A percentile compares a stretch with the other conserved stretches of the same genome.
These are phyloP conservation scores for Tardiomyces blankii DNA, from an alignment of 1,139 yeast species.

Conservation along the genomic window DNA sequence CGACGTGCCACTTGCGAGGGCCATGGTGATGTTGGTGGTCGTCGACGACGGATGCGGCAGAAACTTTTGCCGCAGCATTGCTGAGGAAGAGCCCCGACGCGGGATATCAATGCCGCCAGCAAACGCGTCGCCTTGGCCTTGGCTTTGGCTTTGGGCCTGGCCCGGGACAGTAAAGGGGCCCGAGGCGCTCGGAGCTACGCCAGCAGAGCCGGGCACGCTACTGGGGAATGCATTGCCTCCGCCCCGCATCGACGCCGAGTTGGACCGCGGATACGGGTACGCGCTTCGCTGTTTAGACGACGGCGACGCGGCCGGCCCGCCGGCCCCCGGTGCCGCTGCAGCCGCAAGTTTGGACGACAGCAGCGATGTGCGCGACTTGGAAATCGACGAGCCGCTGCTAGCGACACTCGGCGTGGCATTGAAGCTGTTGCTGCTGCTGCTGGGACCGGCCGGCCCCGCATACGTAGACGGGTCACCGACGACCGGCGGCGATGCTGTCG, in stretches of 20 bases:
- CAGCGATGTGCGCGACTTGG: conserved; percentile 15
- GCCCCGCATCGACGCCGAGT: conserved; percentile 1
- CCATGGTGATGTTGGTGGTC: conserved; percentile 21
- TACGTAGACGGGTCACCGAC: conserved; percentile 6
- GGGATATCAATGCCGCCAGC: conserved; percentile 2
- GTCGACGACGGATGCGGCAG: conserved; percentile 18
- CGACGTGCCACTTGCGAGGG: not conserved
- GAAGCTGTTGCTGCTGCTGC: conserved; percentile 3
- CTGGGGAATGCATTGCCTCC: conserved; percentile 1
- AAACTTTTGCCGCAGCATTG: conserved; percentile 11
- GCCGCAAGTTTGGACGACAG: conserved; percentile 21
- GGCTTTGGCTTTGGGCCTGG: too few species aligned
- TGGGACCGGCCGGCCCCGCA: conserved; percentile 2
- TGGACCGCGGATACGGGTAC: conserved; percentile 1
- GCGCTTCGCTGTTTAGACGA: not conserved
- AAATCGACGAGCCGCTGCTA: conserved; percentile 5
- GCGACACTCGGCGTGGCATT: conserved; percentile 4
- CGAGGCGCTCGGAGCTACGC: conserved; percentile 10
- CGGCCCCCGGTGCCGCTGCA: conserved; percentile 1
- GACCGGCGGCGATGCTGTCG: conserved; percentile 6
- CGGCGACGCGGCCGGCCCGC: not conserved
- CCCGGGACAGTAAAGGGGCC: conserved; percentile 10
- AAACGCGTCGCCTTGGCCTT: too few species aligned
- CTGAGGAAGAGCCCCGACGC: conserved; percentile 2
- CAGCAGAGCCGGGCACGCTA: conserved; percentile 1